These are phyloP conservation scores for Scleroderma bovista DNA, from an alignment of 768 basidiomycete species.

Conservation along the genomic window DNA sequence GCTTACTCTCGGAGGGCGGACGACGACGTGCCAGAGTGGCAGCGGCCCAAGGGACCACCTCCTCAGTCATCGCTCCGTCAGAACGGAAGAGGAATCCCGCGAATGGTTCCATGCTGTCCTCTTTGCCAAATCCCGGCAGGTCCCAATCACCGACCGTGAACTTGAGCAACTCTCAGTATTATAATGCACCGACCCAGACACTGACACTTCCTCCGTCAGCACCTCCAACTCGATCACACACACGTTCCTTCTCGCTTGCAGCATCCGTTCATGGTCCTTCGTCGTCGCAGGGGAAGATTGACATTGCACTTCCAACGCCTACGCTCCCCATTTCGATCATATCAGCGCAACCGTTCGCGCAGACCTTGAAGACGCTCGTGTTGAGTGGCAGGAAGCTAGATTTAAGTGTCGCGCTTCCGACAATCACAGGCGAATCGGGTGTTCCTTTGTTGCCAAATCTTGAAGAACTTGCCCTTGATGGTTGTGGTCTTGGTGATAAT, in stretches of 20 bases:
- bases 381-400: slow-evolving; percentile 67
- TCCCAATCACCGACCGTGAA: slow-evolving; percentile 25
- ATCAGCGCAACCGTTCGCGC: slow-evolving; percentile 50
- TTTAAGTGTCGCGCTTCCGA: slow-evolving; percentile 53
- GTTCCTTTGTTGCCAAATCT: slow-evolving; percentile 53
- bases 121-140: slow-evolving; percentile 19
- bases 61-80: slow-evolving; percentile 7
- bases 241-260: slow-evolving; percentile 57
- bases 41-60: slow-evolving; percentile 35
- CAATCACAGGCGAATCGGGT: slow-evolving; percentile 20
- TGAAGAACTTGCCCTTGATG: slow-evolving; percentile 71
- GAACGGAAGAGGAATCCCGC: slow-evolving; percentile 13
- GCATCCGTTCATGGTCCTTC: slow-evolving; percentile 15
- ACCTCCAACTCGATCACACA: slow-evolving; percentile 46
- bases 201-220: slow-evolving; percentile 61
- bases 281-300: slow-evolving; percentile 19
- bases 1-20: slow-evolving; percentile 69
- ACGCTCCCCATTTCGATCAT: slow-evolving; percentile 66
- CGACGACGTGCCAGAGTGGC: slow-evolving; percentile 57
- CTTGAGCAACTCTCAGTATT: slow-evolving; percentile 54
- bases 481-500: slow-evolving; percentile 60
- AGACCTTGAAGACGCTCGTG: slow-evolving; percentile 50
- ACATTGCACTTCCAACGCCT: slow-evolving; percentile 57
- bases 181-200: slow-evolving; percentile 46
- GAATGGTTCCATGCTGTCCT: slow-evolving; percentile 21